phyloP scores from a whole-genome alignment of 148 eudicot species.

The Persicaria tinctoria region DNA sequence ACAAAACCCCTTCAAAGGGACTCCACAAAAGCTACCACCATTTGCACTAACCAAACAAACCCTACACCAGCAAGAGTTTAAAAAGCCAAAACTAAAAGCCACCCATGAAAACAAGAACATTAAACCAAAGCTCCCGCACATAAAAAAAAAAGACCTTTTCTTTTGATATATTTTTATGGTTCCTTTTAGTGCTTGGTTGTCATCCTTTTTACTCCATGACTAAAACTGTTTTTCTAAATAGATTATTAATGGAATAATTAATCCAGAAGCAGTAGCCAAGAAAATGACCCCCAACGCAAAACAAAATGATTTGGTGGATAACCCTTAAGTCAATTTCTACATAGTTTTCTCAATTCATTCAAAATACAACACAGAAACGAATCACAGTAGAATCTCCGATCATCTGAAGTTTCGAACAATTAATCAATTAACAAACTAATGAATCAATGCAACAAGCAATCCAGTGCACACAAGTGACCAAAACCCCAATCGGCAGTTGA shows the following conservation, averaged over 20 bases:
- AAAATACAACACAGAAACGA: not conserved
- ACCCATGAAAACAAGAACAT: constrained; percentile 20
- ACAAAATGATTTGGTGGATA: not conserved
- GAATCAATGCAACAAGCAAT: no score
- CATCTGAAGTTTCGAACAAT: no score
- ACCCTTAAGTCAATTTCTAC: not conserved
- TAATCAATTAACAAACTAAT: no score
- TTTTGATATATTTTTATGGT: constrained; percentile 15
- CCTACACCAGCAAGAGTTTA: constrained; percentile 22
- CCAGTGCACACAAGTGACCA: no score
- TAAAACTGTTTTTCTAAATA: not conserved
- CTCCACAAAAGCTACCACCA: constrained; percentile 65
- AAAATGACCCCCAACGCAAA: not conserved
- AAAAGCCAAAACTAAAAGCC: constrained; percentile 21
- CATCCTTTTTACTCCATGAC: constrained; percentile 31
- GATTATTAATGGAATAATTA: constrained; percentile 3
- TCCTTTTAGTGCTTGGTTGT: constrained; percentile 7
- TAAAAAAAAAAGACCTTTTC: constrained; percentile 16
- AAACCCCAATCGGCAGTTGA: no score
- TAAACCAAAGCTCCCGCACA: constrained; percentile 16
- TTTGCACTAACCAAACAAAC: constrained; percentile 55
- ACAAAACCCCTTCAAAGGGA: constrained; percentile 63
- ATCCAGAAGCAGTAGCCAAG: not conserved
- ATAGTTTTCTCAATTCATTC: no score
- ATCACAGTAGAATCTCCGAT: not conserved